Percentiles rank a stretch among this genome's conserved stretches.
Evolutionary conservation across 2,329 filamentous ascomycete species (phyloP).

Genomic region (Cadophora malorum): DNA sequence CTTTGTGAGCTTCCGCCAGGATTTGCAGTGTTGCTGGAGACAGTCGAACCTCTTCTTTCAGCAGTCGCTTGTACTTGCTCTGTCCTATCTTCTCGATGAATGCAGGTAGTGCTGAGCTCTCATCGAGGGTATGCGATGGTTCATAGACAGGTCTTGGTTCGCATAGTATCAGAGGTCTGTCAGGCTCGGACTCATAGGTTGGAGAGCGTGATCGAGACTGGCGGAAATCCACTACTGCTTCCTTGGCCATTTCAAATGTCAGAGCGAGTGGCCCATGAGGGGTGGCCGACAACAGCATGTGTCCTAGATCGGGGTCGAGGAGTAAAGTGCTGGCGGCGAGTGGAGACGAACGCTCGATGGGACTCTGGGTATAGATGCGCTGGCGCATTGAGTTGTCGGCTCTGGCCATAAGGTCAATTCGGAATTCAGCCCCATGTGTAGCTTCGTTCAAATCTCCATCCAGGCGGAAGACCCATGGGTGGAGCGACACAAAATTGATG

Average conservation of each 20-base stretch:
- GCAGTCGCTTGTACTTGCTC: conserved; percentile 63
- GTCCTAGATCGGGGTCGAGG: conserved; percentile 67
- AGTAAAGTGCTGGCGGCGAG: conserved; percentile 61
- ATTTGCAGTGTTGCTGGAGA: conserved; percentile 74
- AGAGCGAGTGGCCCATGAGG: conserved; percentile 63
- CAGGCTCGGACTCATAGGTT: conserved; percentile 50
- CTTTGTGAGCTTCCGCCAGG: conserved; percentile 75
- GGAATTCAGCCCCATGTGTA: conserved; percentile 65
- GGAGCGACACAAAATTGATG: conserved; percentile 65
- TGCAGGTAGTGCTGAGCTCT: conserved; percentile 60
- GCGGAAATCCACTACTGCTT: conserved; percentile 55
- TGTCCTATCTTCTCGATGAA: conserved; percentile 64
- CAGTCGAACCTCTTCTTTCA: conserved; percentile 72
- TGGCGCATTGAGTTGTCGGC: conserved; percentile 63
- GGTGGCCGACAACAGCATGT: conserved; percentile 66
- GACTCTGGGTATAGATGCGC: conserved; percentile 61
- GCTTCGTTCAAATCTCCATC: conserved; percentile 66
- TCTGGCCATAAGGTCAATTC: conserved; percentile 64
- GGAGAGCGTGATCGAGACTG: conserved; percentile 53
- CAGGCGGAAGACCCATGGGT: conserved; percentile 68
- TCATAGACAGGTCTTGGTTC: conserved; percentile 72
- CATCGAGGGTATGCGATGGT: conserved; percentile 65
- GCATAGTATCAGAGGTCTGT: conserved; percentile 59
- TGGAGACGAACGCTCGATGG: conserved; percentile 52
- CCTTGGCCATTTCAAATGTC: conserved; percentile 62